These are phyloP conservation scores for Erucastrum elatum DNA, from an alignment of 345 rosid genomes.

Conservation along the genomic window DNA sequence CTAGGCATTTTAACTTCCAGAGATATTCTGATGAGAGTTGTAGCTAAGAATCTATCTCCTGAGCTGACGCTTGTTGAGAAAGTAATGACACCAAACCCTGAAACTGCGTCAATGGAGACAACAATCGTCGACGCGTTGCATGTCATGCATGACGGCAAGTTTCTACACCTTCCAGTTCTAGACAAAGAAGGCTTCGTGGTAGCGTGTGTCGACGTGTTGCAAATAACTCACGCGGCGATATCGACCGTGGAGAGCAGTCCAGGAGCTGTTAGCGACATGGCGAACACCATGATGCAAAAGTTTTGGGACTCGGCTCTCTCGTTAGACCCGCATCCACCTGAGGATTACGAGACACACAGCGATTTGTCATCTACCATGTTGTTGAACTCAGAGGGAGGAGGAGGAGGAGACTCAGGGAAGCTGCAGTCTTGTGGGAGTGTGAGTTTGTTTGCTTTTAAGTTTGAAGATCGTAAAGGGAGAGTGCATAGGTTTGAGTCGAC, in stretches of 20 bases:
- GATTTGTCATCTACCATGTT: conserved; percentile 61
- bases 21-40: conserved; percentile 94
- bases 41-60: conserved; percentile 92
- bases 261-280: conserved; percentile 74
- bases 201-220: conserved; percentile 84
- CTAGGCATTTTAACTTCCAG: conserved; percentile 92
- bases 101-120: conserved; percentile 74
- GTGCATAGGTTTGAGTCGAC: conserved; percentile 67
- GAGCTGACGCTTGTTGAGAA: conserved; percentile 86
- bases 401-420: conserved; percentile 54
- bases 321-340: conserved; percentile 76
- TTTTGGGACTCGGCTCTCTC: conserved; percentile 96
- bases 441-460: conserved; percentile 76
- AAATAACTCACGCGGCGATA: conserved; percentile 92
- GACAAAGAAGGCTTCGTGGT: conserved; percentile 71
- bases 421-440: conserved; percentile 59
- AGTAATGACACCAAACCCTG: conserved; percentile 95
- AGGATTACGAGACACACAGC: conserved; percentile 85
- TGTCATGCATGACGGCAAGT: conserved; percentile 94
- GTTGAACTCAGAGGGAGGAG: conserved; percentile 53
- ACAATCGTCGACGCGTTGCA: conserved; percentile 91
- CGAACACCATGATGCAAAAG: conserved; percentile 96
- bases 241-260: conserved; percentile 82
- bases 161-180: conserved; percentile 90
- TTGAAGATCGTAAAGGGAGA: conserved; percentile 77